Base-by-base conservation (phyloP, 2,329 filamentous ascomycete species). In the Scytalidium lignicola region DNA sequence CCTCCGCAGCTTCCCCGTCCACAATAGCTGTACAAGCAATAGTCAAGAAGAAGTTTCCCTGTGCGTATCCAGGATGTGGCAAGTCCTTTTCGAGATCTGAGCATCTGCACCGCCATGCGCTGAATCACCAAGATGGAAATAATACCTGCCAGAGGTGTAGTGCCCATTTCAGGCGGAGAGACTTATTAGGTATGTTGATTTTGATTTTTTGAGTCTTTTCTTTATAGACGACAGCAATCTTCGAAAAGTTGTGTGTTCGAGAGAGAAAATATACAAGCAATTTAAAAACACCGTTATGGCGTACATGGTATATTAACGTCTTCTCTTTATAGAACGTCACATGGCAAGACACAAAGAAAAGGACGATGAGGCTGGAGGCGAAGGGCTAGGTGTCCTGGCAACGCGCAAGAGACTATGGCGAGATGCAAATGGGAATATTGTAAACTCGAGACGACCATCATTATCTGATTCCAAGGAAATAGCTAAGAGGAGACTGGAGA, bases 141-240 rank as follows among this genome's bases (percentile, higher is more conserved):
- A 72, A 73, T 53, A 79, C 75, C 2, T 80, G 78, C 55, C 62
- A 70, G 48, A 67, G 77, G 59, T 81, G 78, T 51, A 70, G 73
- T 47, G 73, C 76, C 13, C 76, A 80, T 58, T 81, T 80, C 59
- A 74, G 75, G 44, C 68, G 78, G 41, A 73, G 72, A 23, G 78
- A 81, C 59, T 63, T 81, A 29, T 65, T 81, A 49, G 74, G 76
- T 79, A 67, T 62, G 71, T 57, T 42, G 15, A 15, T 37, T 15
- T n/a, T 13, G 23, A 26, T 26, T 26, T 10, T 10, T 26, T 26
- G 23, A 26, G 23, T 26, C 10, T 26, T n/a, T n/a, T n/a, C n/a
- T n/a, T n/a, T n/a, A n/a, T n/a, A n/a, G n/a, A n/a, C n/a, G n/a
- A n/a, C n/a, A n/a, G n/a, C n/a, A n/a, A n/a, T n/a, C n/a, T n/a